These are phyloP conservation scores for Mycosphaerella sp. DNA, from an alignment of 2,329 filamentous ascomycete species.

Conservation along the genomic window DNA sequence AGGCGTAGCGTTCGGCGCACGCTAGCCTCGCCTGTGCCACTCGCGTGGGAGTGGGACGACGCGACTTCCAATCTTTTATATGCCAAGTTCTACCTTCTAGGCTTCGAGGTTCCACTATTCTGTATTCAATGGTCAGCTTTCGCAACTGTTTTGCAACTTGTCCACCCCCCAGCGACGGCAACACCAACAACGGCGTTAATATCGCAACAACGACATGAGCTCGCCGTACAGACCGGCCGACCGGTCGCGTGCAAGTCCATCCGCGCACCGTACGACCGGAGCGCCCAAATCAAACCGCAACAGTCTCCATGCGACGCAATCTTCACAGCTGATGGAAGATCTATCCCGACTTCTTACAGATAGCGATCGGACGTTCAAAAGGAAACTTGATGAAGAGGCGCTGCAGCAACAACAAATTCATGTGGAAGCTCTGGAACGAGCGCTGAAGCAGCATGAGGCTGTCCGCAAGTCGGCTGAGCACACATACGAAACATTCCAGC, in stretches of 20 bases:
- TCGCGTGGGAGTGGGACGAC: too few species aligned
- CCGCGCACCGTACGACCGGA: constrained; percentile 10
- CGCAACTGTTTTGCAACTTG: too few species aligned
- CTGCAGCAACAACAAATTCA: constrained; percentile 18
- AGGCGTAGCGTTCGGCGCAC: too few species aligned
- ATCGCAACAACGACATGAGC: constrained; percentile 11
- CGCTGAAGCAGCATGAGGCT: constrained; percentile 18
- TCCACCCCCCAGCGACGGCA: too few species aligned
- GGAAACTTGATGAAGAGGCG: constrained; percentile 17
- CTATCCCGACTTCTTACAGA: constrained; percentile 16
- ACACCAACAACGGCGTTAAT: too few species aligned
- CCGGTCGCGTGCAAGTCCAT: constrained; percentile 15
- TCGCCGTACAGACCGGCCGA: constrained; percentile 15
- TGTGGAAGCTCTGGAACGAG: constrained; percentile 18
- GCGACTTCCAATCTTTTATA: too few species aligned
- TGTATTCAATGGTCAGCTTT: too few species aligned
- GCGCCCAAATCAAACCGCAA: constrained; percentile 4
- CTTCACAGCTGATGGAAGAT: constrained; percentile 15
- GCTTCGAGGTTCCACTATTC: too few species aligned
- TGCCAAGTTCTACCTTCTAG: too few species aligned
- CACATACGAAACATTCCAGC: constrained; percentile 14
- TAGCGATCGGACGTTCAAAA: constrained; percentile 17
- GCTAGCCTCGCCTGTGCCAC: too few species aligned
- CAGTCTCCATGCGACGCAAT: constrained; percentile 5
- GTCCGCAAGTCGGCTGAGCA: constrained; percentile 17